Conservation (phyloP, 176 grass and related monocot genomes). For the Aegilops umbellulata region DNA sequence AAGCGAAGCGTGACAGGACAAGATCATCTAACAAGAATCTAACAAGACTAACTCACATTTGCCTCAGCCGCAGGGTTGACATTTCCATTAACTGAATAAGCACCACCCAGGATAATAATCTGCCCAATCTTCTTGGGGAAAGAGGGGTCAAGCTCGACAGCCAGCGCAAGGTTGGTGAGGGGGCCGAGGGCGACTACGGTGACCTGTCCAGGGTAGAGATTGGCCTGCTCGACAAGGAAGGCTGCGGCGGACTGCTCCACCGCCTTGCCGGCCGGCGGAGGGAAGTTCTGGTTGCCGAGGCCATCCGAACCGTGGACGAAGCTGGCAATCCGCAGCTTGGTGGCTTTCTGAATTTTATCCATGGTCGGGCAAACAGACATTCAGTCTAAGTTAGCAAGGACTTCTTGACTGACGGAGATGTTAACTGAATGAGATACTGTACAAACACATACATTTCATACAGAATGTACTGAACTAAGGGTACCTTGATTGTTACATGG, state of each 20-base stretch:
- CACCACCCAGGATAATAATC: slow-evolving; percentile 88
- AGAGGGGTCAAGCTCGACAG: slow-evolving; percentile 69
- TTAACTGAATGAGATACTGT: no score
- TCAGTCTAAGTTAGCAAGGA: not conserved
- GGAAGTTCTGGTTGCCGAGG: slow-evolving; percentile 84
- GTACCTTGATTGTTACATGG: slow-evolving; percentile 74
- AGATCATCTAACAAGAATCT: not conserved
- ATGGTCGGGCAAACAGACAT: not conserved
- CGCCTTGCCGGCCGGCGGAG: slow-evolving; percentile 40
- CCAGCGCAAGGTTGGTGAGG: slow-evolving; percentile 91
- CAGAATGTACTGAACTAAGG: not conserved
- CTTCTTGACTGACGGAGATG: not conserved
- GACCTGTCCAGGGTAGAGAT: slow-evolving; percentile 73
- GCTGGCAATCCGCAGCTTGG: slow-evolving; percentile 77
- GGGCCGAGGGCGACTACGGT: slow-evolving; percentile 78
- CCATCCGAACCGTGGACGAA: slow-evolving; percentile 86
- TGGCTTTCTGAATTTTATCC: slow-evolving; percentile 58
- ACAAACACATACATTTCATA: no score
- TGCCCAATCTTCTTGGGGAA: slow-evolving; percentile 88
- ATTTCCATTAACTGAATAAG: slow-evolving; percentile 95
- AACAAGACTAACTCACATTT: slow-evolving; percentile 44
- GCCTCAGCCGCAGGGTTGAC: slow-evolving; percentile 85
- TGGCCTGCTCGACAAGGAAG: slow-evolving; percentile 81
- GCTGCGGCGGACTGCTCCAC: slow-evolving; percentile 60
- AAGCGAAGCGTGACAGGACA: not conserved